A percentile compares a stretch with the other conserved stretches of the same genome.
These are phyloP conservation scores for Psidium friedrichsthalianum DNA, from an alignment of 345 rosid genomes.

Conservation along the genomic window DNA sequence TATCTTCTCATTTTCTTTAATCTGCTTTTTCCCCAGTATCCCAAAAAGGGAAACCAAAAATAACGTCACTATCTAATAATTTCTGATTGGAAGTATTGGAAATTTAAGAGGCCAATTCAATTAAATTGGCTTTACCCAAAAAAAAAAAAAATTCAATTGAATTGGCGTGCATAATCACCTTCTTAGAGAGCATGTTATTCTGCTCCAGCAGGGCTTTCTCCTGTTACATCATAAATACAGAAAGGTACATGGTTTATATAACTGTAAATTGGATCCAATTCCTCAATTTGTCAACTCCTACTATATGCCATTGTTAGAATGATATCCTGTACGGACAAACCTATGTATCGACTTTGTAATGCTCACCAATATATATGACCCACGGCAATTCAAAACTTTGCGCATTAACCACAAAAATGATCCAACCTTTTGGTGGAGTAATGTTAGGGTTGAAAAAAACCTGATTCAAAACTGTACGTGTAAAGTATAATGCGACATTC, in stretches of 20 bases:
- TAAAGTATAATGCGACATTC: not conserved
- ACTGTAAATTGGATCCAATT: not conserved
- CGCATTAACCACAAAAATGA: not conserved
- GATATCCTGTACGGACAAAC: not conserved
- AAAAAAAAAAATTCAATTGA: too few species aligned
- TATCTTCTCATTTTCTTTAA: constrained; percentile 26
- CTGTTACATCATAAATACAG: constrained; percentile 15
- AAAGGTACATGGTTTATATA: not conserved
- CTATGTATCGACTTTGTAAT: not conserved
- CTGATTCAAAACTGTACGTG: not conserved
- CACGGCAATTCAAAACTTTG: not conserved
- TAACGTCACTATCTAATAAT: not conserved
- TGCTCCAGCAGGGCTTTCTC: constrained; percentile 45
- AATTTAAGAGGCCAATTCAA: not conserved
- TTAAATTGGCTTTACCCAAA: too few species aligned
- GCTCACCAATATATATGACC: not conserved
- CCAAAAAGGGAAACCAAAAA: not conserved
- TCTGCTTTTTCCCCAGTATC: constrained; percentile 2
- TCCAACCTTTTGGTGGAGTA: not conserved
- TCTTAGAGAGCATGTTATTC: constrained; percentile 36
- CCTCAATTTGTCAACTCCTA: not conserved
- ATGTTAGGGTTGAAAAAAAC: not conserved
- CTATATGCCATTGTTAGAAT: not conserved
- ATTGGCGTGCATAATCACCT: constrained; percentile 24
- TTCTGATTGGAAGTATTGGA: not conserved